Base-by-base conservation (phyloP, 2,329 filamentous ascomycete genomes). In the Cladosporium phlei region DNA sequence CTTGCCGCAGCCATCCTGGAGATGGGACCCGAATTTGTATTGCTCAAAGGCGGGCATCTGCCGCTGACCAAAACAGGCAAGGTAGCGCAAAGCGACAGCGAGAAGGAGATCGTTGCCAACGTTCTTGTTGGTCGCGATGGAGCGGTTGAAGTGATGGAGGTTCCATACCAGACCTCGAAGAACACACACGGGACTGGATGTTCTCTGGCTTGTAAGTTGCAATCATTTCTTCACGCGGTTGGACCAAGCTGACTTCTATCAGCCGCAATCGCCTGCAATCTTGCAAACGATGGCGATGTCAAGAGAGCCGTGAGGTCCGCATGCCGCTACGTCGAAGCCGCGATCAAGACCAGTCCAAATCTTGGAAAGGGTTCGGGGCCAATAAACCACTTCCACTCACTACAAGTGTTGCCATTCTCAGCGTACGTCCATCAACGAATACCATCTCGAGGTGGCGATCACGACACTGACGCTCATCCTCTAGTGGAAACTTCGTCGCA, bases 121-220 rank as follows among this genome's bases (percentile, higher is more conserved):
- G 75, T 96, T 3, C 74, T 95, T 4, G 42, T 45, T 1, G 32
- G 42, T 16, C 80, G 80, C 33, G 85, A 87, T 5, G 75, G 74
- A 0, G 72, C 69, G 0, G 66, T 76, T n/a, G 72, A 80, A 1
- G 70, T 80, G 29, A 76, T 95, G 38, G 77, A 89, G 64, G 86
- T 80, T 29, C 73, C 75, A 4, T 96, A 85, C 61, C 74, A 88
- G 52, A 68, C 74, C 8, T 88, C 85, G 7, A 83, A 74, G 50
- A 91, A 91, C 61, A 97, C 91, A 0, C 93, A 98, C 60, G 93
- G 93, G 1, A 97, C 93, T 0, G 93, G 93, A 3, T 98, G 93
- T 62, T 94, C 89, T 8, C 76, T 97, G 50, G 93, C 93, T 30
- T 95, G 83, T 86, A 66, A 71, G 82, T 73, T 28, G 27, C 16